These are phyloP conservation scores for Aspergillus puulaauensis DNA, from an alignment of 2,329 filamentous ascomycete genomes.

Conservation along the genomic window DNA sequence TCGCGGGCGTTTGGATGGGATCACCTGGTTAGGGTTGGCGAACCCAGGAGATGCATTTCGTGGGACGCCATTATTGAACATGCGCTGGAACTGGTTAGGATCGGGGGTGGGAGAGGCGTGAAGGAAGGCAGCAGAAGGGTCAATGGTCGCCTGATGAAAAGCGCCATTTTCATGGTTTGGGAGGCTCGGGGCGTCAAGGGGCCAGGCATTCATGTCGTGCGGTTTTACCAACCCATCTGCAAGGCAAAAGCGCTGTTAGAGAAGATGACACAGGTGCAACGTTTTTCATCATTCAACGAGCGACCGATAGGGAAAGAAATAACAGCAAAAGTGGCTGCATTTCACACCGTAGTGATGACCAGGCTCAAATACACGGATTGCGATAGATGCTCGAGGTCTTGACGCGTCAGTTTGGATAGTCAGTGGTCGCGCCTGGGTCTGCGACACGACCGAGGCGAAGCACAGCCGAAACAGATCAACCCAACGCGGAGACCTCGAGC, in stretches of 20 bases:
- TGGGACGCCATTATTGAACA: conserved; percentile 84
- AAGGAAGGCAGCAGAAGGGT: conserved; percentile 49
- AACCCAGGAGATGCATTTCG: conserved; percentile 81
- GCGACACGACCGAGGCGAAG: conserved; percentile 23
- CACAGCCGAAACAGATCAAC: conserved; percentile 18
- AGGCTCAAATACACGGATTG: conserved; percentile 8
- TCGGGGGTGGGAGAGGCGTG: conserved; percentile 48
- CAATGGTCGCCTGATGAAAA: conserved; percentile 46
- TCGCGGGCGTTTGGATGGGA: conserved; percentile 84
- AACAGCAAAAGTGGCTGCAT: conserved; percentile 2
- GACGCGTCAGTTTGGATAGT: conserved; percentile 26
- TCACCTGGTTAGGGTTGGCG: conserved; percentile 74
- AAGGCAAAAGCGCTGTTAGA: conserved; percentile 27
- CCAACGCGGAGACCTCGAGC: conserved; percentile 15
- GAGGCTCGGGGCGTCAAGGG: conserved; percentile 48
- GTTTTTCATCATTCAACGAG: conserved; percentile 19
- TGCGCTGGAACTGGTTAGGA: conserved; percentile 56
- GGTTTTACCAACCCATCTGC: conserved; percentile 49
- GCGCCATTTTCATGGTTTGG: conserved; percentile 51
- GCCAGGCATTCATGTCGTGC: conserved; percentile 54
- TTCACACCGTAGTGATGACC: not conserved
- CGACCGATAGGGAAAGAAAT: conserved; percentile 25
- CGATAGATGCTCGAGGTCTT: conserved; percentile 12
- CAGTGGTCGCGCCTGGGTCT: conserved; percentile 24
- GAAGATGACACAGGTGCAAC: conserved; percentile 14